Conservation (phyloP, 345 rosid species). For the Nasturtium officinale region DNA sequence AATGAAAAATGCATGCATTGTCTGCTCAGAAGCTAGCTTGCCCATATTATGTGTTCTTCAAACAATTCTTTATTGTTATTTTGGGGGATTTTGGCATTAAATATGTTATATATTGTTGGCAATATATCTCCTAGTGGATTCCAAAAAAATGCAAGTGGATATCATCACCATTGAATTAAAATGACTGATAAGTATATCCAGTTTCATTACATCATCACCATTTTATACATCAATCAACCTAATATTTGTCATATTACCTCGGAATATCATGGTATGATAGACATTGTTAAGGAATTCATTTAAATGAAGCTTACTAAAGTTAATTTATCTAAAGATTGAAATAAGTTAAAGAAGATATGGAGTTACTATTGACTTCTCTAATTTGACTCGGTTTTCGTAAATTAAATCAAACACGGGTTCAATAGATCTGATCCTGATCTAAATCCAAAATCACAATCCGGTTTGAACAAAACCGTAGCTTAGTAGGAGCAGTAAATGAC, state of each 20-base stretch:
- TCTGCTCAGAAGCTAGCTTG: constrained; percentile 26
- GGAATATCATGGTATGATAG: neutral
- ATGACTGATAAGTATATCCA: neutral
- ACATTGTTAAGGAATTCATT: neutral
- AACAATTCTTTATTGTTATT: neutral
- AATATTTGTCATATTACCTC: neutral
- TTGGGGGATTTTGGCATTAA: neutral
- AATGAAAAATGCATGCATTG: neutral
- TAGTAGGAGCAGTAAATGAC: neutral
- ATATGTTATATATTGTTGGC: constrained; percentile 13
- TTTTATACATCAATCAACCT: neutral
- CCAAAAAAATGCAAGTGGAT: neutral
- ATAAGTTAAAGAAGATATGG: neutral
- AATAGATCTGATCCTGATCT: neutral
- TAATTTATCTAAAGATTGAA: neutral
- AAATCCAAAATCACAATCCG: neutral
- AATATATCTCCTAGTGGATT: neutral
- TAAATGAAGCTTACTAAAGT: neutral
- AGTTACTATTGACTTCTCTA: neutral
- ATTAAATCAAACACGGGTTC: neutral
- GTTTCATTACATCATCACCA: constrained; percentile 1
- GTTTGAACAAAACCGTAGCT: neutral
- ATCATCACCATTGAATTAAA: neutral
- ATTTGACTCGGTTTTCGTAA: neutral
- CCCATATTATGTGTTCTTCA: constrained; percentile 17